phyloP scores from a whole-genome alignment of 2,329 filamentous ascomycete genomes.

The Arthrinium puccinioides region DNA sequence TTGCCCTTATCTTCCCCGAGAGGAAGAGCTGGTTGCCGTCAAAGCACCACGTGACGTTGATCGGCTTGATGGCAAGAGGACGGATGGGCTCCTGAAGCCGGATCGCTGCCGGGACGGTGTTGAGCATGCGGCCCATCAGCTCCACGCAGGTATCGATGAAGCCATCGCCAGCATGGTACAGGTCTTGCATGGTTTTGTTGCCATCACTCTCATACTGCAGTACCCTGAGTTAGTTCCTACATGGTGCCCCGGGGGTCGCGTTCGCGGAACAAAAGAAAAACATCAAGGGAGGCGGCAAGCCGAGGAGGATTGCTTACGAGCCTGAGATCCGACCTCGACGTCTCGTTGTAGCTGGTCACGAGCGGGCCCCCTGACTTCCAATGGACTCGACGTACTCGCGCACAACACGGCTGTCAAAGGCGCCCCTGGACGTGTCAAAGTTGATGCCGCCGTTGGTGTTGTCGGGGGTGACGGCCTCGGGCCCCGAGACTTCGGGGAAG shows the following conservation, averaged over 20 bases:
- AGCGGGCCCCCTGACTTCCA: conserved; percentile 14
- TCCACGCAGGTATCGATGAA: conserved; percentile 17
- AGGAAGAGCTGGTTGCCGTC: conserved; percentile 9
- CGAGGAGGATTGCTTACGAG: too few species aligned
- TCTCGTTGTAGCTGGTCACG: conserved; percentile 18
- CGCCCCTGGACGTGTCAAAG: conserved; percentile 14
- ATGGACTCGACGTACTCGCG: conserved; percentile 17
- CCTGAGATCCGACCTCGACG: conserved; percentile 18
- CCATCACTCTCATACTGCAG: conserved; percentile 19
- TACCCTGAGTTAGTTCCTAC: too few species aligned
- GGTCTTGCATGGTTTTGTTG: conserved; percentile 17
- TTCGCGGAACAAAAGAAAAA: too few species aligned
- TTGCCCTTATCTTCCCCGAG: conserved; percentile 16
- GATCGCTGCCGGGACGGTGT: conserved; percentile 18
- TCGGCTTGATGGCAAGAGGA: conserved; percentile 16
- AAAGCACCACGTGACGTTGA: conserved; percentile 19
- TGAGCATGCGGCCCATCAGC: conserved; percentile 16
- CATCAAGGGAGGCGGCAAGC: too few species aligned
- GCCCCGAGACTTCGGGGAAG: conserved; percentile 15
- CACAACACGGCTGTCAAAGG: conserved; percentile 16
- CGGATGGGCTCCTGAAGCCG: conserved; percentile 12
- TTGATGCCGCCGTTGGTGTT: conserved; percentile 18
- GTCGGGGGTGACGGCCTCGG: conserved; percentile 11
- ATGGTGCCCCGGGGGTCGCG: too few species aligned
- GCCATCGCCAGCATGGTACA: conserved; percentile 14